Percentiles rank a stretch among this genome's conserved stretches.
These are phyloP conservation scores for Reticulascus tulasneorum DNA, from an alignment of 2,329 filamentous ascomycete species.

Conservation along the genomic window DNA sequence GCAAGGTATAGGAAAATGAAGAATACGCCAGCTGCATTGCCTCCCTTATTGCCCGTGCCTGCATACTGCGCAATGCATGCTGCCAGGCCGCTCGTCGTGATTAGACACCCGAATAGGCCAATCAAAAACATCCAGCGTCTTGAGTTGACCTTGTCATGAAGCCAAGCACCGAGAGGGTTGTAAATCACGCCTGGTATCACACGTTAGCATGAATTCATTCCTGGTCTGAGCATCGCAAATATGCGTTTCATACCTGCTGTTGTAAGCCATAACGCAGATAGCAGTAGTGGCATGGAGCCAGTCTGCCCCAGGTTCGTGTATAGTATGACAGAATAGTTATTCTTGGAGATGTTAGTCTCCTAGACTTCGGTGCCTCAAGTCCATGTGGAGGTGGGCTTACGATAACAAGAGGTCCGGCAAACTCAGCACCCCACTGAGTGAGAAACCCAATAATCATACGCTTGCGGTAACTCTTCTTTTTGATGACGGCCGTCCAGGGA, in stretches of 20 bases:
- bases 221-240: too few relatives aligned
- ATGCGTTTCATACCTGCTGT: too few relatives aligned
- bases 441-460: conserved; percentile 48
- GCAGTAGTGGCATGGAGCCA: conserved; percentile 33
- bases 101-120: conserved; percentile 35
- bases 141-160: conserved; percentile 42
- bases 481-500: conserved; percentile 40
- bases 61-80: conserved; percentile 31
- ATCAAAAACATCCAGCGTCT: conserved; percentile 40
- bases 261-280: conserved; percentile 36
- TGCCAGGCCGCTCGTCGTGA: conserved; percentile 29
- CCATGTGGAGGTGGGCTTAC: conserved; percentile 24
- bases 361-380: neutral
- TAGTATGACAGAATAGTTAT: conserved; percentile 35
- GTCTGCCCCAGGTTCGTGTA: conserved; percentile 35
- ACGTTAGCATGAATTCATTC: too few relatives aligned
- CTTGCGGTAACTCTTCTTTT: conserved; percentile 44
- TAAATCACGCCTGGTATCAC: conserved; percentile 45
- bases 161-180: conserved; percentile 43
- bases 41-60: conserved; percentile 31
- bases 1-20: conserved; percentile 44
- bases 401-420: conserved; percentile 48
- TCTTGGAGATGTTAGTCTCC: conserved; percentile 22
- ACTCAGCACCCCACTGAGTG: conserved; percentile 50
- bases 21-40: conserved; percentile 35